phyloP scores from a whole-genome alignment of 768 basidiomycete genomes.

The Candolleomyces aberdarensis region DNA sequence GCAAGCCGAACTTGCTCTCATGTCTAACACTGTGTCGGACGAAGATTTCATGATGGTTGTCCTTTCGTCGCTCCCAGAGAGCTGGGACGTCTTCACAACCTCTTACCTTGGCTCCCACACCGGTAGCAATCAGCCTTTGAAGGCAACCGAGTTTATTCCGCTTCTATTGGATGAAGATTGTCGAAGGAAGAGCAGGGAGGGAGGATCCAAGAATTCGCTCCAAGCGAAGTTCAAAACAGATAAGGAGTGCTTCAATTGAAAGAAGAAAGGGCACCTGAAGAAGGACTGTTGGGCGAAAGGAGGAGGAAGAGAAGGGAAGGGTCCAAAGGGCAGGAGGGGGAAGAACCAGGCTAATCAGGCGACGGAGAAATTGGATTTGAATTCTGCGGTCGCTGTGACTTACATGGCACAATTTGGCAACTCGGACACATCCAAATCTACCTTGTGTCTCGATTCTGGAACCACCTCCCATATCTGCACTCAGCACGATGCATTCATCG shows the following conservation, averaged over 20 bases:
- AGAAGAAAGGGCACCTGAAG: slow-evolving; percentile 24
- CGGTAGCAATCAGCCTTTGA: slow-evolving; percentile 2
- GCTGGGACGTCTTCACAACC: slow-evolving; percentile 20
- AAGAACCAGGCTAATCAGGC: neutral
- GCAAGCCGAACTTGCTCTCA: slow-evolving; percentile 17
- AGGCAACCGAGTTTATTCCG: slow-evolving; percentile 13
- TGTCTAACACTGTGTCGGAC: slow-evolving; percentile 15
- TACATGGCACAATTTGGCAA: slow-evolving; percentile 2
- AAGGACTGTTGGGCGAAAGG: slow-evolving; percentile 35
- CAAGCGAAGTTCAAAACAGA: neutral
- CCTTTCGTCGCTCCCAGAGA: slow-evolving; percentile 19
- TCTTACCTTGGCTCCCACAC: slow-evolving; percentile 16
- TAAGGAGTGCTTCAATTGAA: slow-evolving; percentile 27
- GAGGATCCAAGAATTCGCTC: no score
- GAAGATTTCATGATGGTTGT: slow-evolving; percentile 21
- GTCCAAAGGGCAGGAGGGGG: slow-evolving; percentile 22
- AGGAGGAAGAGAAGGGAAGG: slow-evolving; percentile 35
- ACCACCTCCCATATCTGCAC: slow-evolving; percentile 25
- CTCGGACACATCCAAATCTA: slow-evolving; percentile 10
- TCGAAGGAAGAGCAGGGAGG: no score
- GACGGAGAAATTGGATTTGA: neutral
- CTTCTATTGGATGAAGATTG: slow-evolving; percentile 6
- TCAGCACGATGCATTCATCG: slow-evolving; percentile 14
- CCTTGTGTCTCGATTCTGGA: slow-evolving; percentile 22
- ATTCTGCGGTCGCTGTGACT: neutral